Conservation (phyloP, 2,329 filamentous ascomycete species). For the Colletotrichum sp. region DNA sequence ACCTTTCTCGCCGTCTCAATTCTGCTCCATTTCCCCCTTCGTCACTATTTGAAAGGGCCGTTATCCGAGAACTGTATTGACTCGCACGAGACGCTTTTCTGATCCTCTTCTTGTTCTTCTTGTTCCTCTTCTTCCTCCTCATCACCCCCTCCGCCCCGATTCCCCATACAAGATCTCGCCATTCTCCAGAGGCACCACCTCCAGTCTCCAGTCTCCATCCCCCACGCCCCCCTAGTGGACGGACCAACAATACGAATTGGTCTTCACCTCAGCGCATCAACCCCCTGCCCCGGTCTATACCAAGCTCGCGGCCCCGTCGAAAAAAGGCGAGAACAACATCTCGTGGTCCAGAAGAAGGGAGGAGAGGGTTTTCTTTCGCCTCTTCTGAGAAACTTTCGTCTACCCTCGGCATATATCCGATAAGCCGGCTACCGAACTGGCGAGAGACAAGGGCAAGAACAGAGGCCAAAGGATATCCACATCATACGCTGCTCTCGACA, state of each 20-base stretch:
- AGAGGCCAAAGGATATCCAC: neutral
- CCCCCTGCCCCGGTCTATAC: conserved; percentile 1
- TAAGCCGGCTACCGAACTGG: neutral
- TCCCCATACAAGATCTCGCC: conserved; percentile 12
- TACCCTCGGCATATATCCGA: conserved; percentile 14
- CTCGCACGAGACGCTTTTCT: neutral
- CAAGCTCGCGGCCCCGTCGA: conserved; percentile 14
- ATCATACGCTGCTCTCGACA: neutral
- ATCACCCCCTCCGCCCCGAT: conserved; percentile 1
- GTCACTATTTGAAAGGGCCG: neutral
- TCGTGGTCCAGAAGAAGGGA: neutral
- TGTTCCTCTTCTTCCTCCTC: neutral
- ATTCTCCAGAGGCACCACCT: conserved; percentile 1
- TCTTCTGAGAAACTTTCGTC: neutral
- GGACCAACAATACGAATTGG: conserved; percentile 18
- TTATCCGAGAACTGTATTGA: neutral
- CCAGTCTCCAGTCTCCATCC: neutral
- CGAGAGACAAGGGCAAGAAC: neutral
- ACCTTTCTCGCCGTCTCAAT: neutral
- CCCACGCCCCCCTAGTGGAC: conserved; percentile 1
- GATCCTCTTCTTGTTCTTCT: neutral
- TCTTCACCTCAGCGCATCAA: conserved; percentile 15
- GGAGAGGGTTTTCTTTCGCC: conserved; percentile 3
- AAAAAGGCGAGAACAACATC: conserved; percentile 11
- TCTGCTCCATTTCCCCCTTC: neutral